Evolutionary conservation across 2,329 filamentous ascomycete genomes (phyloP).

Genomic region (Coniosporium tulheliwenetii): DNA sequence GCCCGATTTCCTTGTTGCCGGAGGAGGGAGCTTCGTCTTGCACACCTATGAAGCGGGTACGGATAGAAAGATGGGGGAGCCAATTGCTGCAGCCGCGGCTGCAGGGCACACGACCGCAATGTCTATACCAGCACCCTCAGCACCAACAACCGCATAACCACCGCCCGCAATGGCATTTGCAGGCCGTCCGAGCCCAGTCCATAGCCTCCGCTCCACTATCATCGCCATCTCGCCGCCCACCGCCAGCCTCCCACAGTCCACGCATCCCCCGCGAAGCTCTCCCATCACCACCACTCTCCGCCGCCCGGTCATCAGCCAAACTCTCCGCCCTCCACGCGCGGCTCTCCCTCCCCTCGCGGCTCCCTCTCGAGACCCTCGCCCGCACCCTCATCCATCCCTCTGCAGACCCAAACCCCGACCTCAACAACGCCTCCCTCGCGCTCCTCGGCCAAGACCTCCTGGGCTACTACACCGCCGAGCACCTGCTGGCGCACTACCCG

Average conservation of each 20-base stretch:
- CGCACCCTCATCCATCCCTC: constrained; percentile 73
- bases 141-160: constrained; percentile 14
- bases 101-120: constrained; percentile 19
- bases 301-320: constrained; percentile 63
- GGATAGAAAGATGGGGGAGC: constrained; percentile 42
- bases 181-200: constrained; percentile 1
- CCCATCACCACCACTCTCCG: constrained; percentile 56
- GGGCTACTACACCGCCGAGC: constrained; percentile 78
- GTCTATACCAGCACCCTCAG: constrained; percentile 13
- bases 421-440: constrained; percentile 80
- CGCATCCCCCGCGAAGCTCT: constrained; percentile 26
- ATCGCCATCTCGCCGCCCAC: constrained; percentile 9
- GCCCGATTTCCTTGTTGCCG: neutral
- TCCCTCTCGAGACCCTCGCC: constrained; percentile 75
- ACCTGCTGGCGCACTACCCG: constrained; percentile 76
- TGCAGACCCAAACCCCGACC: constrained; percentile 61
- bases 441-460: constrained; percentile 71
- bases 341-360: constrained; percentile 62
- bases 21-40: neutral
- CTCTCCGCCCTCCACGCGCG: constrained; percentile 85
- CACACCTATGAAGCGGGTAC: constrained; percentile 26
- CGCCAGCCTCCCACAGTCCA: constrained; percentile 9
- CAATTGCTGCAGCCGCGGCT: constrained; percentile 40
- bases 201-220: constrained; percentile 9
- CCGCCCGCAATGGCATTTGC: constrained; percentile 10